Percentiles rank a stretch among this genome's conserved stretches.
phyloP scores from a whole-genome alignment of 371 early-diverging fungal species.

The Chytridium lagenaria region DNA sequence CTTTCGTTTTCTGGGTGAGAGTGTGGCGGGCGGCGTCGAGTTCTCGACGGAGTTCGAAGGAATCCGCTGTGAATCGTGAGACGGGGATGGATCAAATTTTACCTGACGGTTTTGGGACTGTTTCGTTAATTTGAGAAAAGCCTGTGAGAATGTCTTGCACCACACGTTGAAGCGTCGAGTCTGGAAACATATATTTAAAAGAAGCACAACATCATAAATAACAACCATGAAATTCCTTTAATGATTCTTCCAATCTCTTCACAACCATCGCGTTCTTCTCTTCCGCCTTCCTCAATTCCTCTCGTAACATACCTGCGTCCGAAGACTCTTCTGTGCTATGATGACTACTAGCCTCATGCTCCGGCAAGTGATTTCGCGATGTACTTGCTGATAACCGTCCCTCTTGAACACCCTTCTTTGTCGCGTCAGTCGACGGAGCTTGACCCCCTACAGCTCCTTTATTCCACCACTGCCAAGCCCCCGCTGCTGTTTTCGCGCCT shows the following conservation, averaged over 20 bases:
- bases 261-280: neutral
- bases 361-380: neutral
- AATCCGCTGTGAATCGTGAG: no score
- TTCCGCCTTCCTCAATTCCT: neutral
- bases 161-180: no score
- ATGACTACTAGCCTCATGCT: neutral
- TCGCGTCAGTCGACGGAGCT: neutral
- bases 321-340: neutral
- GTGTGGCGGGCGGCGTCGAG: no score
- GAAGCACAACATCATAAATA: no score
- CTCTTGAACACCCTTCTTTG: neutral
- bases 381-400: neutral
- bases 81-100: no score
- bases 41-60: no score
- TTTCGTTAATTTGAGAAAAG: no score
- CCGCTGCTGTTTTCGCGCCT: neutral
- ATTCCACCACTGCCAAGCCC: slow-evolving; percentile 15
- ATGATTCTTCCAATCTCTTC: neutral
- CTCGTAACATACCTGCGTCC: neutral
- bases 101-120: no score
- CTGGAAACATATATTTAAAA: no score
- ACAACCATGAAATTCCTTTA: neutral
- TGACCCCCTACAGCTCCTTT: neutral
- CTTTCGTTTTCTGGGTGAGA: no score
- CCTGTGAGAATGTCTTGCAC: no score